Evolutionary conservation across 2,329 filamentous ascomycete genomes (phyloP).

Genomic region (Epichloe coenophiala): DNA sequence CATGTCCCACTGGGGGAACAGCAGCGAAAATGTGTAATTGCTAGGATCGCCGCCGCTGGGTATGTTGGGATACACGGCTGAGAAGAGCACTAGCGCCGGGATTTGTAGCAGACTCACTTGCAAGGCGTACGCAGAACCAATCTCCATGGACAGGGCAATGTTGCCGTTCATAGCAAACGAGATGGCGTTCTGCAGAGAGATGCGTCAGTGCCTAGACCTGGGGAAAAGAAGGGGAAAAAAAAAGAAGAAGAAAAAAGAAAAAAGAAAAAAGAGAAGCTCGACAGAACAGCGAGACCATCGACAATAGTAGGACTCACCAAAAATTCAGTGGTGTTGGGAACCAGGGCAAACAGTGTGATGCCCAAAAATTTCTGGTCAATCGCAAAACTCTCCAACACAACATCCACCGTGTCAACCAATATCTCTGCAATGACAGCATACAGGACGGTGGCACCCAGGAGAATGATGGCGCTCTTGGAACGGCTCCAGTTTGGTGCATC

Average conservation of each 20-base stretch:
- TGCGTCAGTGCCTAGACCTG: neutral
- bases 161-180: slow-evolving; percentile 99
- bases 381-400: slow-evolving; percentile 78
- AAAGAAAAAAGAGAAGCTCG: neutral
- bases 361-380: slow-evolving; percentile 97
- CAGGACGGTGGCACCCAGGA: slow-evolving; percentile 76
- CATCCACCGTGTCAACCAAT: slow-evolving; percentile 89
- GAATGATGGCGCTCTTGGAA: slow-evolving; percentile 75
- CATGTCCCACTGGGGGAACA: slow-evolving; percentile 99
- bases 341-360: slow-evolving; percentile 89
- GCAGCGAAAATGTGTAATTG: slow-evolving; percentile 64
- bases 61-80: slow-evolving; percentile 51
- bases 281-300: neutral
- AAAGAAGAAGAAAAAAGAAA: neutral
- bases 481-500: slow-evolving; percentile 98
- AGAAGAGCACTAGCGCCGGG: slow-evolving; percentile 83
- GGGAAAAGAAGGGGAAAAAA: too few relatives aligned
- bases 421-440: slow-evolving; percentile 98
- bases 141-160: slow-evolving; percentile 97
- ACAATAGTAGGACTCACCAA: slow-evolving; percentile 46
- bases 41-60: slow-evolving; percentile 25
- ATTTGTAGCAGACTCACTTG: slow-evolving; percentile 94
- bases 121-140: slow-evolving; percentile 89
- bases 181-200: slow-evolving; percentile 71
- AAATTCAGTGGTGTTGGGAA: slow-evolving; percentile 97